These are phyloP conservation scores for Colletotrichum viniferum DNA, from an alignment of 2,329 filamentous ascomycete genomes.

Conservation along the genomic window DNA sequence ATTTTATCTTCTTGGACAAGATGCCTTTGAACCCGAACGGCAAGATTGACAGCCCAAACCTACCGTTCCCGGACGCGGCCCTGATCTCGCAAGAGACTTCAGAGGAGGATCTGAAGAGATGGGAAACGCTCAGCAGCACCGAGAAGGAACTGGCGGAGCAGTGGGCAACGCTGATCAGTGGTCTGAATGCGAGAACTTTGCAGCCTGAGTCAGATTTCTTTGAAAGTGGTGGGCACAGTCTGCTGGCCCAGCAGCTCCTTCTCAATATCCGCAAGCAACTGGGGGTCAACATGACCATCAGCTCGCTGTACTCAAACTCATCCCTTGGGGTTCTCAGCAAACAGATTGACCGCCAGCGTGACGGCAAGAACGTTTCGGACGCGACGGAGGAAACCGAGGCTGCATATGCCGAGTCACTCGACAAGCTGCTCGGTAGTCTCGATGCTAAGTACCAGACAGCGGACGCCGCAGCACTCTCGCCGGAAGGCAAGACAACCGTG, in stretches of 20 bases:
- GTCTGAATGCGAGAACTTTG: slow-evolving; percentile 67
- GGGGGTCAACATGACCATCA: slow-evolving; percentile 66
- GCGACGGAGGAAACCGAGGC: slow-evolving; percentile 33
- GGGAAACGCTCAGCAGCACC: slow-evolving; percentile 53
- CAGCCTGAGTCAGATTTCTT: slow-evolving; percentile 46
- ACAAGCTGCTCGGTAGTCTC: slow-evolving; percentile 48
- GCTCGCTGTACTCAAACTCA: slow-evolving; percentile 70
- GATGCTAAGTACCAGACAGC: background rate
- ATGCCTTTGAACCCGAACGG: slow-evolving; percentile 78
- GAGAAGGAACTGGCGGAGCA: slow-evolving; percentile 69
- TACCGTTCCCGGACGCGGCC: slow-evolving; percentile 71
- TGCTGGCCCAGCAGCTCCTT: slow-evolving; percentile 74
- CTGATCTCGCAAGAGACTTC: slow-evolving; percentile 36
- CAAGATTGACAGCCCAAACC: slow-evolving; percentile 77
- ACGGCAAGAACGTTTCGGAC: slow-evolving; percentile 27
- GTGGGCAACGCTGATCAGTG: slow-evolving; percentile 74
- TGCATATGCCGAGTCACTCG: slow-evolving; percentile 54
- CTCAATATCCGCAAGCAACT: slow-evolving; percentile 61
- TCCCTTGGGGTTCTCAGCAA: slow-evolving; percentile 45
- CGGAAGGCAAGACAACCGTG: slow-evolving; percentile 52
- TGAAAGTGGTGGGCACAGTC: slow-evolving; percentile 40
- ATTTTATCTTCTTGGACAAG: slow-evolving; percentile 37
- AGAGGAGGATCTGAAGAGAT: slow-evolving; percentile 45
- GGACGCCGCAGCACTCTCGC: background rate
- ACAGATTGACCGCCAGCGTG: slow-evolving; percentile 39